Conservation (phyloP, 192 early-diverging fungal genomes). For the Podila verticillata region DNA sequence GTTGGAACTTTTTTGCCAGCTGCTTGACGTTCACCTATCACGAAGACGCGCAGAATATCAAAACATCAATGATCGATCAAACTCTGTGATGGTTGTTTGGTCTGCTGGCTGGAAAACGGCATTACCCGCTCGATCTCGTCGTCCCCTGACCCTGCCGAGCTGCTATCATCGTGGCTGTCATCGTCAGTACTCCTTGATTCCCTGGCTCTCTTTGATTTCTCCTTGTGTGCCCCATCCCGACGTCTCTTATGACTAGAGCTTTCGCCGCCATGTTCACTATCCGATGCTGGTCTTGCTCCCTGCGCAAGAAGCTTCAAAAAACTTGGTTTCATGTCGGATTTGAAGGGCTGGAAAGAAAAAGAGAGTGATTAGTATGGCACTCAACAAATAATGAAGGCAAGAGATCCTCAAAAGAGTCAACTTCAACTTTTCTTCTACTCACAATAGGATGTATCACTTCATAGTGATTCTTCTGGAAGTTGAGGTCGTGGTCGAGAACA, state of each 20-base stretch:
- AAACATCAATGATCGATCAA: background rate
- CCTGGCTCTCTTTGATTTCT: conserved; percentile 38
- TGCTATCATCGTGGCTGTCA: conserved; percentile 36
- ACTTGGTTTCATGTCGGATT: conserved; percentile 28
- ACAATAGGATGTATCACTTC: conserved; percentile 54
- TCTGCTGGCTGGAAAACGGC: background rate
- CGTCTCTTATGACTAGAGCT: conserved; percentile 31
- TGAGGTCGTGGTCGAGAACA: conserved; percentile 61
- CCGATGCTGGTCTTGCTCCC: conserved; percentile 10
- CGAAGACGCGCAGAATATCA: background rate
- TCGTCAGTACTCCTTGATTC: conserved; percentile 42
- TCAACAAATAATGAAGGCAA: background rate
- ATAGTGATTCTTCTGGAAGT: conserved; percentile 62
- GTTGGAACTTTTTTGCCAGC: conserved; percentile 52
- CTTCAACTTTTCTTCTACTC: conserved; percentile 10
- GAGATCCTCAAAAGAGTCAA: background rate
- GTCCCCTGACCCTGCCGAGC: conserved; percentile 38
- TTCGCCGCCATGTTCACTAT: conserved; percentile 34
- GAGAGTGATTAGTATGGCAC: background rate
- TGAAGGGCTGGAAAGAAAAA: conserved; percentile 25
- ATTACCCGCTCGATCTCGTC: conserved; percentile 33
- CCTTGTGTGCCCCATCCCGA: conserved; percentile 27
- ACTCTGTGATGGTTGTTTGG: background rate
- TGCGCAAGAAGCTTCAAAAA: conserved; percentile 37
- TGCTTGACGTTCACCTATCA: conserved; percentile 38